Conservation (phyloP, 2,329 filamentous ascomycete species). For the Paecilomyces sp. region DNA sequence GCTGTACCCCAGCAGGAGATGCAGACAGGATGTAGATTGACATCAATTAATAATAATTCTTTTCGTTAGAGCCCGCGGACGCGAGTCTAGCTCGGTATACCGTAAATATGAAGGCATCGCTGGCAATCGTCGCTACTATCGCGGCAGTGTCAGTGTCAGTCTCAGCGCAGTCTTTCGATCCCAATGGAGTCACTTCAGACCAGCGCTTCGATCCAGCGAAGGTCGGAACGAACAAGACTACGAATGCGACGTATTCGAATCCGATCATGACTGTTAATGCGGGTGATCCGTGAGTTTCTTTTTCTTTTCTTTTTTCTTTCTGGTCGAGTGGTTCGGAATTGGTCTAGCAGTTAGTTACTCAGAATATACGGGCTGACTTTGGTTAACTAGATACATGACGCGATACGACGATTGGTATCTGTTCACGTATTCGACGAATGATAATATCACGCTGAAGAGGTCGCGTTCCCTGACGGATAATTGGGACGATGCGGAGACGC, state of each 20-base stretch:
- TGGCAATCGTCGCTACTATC: background rate
- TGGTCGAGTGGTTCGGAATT: background rate
- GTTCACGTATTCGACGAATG: conserved; percentile 34
- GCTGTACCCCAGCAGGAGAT: too few relatives aligned
- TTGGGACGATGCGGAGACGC: conserved; percentile 32
- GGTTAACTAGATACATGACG: conserved; percentile 24
- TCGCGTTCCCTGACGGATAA: conserved; percentile 32
- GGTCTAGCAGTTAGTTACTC: background rate
- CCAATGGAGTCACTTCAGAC: background rate
- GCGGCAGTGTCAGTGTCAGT: background rate
- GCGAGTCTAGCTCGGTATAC: too few relatives aligned
- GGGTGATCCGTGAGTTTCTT: conserved; percentile 25
- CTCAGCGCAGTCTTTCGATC: background rate
- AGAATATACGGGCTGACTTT: background rate
- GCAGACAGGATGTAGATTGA: too few relatives aligned
- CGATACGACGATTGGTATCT: conserved; percentile 34
- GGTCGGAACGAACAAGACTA: conserved; percentile 4
- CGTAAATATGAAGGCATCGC: too few relatives aligned
- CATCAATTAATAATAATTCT: too few relatives aligned
- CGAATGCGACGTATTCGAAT: conserved; percentile 32
- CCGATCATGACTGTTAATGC: conserved; percentile 33
- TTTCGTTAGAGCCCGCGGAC: too few relatives aligned
- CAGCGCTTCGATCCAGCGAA: background rate
- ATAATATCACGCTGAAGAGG: conserved; percentile 33
- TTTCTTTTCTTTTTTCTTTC: background rate